Base-by-base conservation (phyloP, 148 eudicot species). In the Arbutus unedo region DNA sequence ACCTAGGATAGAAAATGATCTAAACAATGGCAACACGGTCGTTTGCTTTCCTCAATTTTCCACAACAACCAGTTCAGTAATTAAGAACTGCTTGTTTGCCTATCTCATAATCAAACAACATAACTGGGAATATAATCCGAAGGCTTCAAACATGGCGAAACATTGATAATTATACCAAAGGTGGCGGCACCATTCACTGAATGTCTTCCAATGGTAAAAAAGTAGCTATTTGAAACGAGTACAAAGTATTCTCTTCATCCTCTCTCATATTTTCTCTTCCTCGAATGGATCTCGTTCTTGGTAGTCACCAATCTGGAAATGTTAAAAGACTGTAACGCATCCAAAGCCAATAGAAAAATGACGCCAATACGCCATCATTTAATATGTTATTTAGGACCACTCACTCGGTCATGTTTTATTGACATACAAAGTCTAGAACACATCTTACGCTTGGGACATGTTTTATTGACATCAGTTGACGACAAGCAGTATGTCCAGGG, bases 221-320 rank as follows among this genome's bases (percentile, higher is more conserved):
- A 77, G 15, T 48, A 77, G 43, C 31, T 2, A 76, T 77, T 8
- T 38, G 21, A 55, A 31, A 60, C 71, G 44, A 66, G 41, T 9
- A 15, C 62, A 8, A 16, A 67, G 60, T 44, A 43, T 41, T 55
- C 15, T 47, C 48, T 23, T 47, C 51, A 31, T 41, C 60, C 3
- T 14, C 10, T 81, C 77, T 83, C 89, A 94, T 72, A 96, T 94
- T 85, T 96, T 97, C 43, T 96, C 99, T 16, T 96, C 98, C 83
- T 94, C 98, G 38, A 96, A 96, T 15, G 91, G 94, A 85, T 94
- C 98, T 79, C 90, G 88, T 85, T 96, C 97, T 59, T 94, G 98
- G 72, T 86, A 96, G 85, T 93, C 93, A 16, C 99, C 98, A 80
- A 94, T 97, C 99, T 96, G 90, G 84, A 79, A 84, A 66, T 41